A percentile compares a stretch with the other conserved stretches of the same genome.
Conservation (phyloP, 164 flowering plant species). For the Nymphaea colorata region DNA sequence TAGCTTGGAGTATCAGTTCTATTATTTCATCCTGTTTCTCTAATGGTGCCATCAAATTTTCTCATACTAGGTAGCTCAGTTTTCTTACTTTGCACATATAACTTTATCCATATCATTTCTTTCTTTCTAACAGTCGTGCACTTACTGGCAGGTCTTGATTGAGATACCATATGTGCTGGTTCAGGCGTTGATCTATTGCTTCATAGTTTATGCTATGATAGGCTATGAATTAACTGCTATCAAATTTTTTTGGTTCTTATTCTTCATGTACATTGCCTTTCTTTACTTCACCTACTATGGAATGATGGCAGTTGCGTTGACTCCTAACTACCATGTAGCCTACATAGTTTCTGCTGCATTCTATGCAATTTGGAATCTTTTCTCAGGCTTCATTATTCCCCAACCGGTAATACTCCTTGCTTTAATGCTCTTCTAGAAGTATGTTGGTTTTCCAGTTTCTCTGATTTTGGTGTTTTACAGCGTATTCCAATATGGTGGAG, state of each 20-base stretch:
- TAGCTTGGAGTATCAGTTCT: too few species aligned
- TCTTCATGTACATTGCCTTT: slow-evolving; percentile 19
- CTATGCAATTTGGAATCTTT: slow-evolving; percentile 20
- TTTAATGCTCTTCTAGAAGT: background rate
- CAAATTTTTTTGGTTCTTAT: slow-evolving; percentile 22
- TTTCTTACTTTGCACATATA: too few species aligned
- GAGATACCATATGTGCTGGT: slow-evolving; percentile 10
- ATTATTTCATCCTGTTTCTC: too few species aligned
- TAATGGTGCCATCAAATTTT: too few species aligned
- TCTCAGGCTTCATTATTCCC: slow-evolving; percentile 24
- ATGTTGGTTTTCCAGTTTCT: background rate
- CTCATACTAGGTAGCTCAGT: too few species aligned
- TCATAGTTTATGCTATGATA: slow-evolving; percentile 11
- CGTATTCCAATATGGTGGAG: slow-evolving; percentile 8
- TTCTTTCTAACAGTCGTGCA: background rate
- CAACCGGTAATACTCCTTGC: slow-evolving; percentile 14
- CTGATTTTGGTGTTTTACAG: background rate
- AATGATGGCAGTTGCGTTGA: slow-evolving; percentile 21
- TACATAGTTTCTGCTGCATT: slow-evolving; percentile 21
- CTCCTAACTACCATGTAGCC: slow-evolving; percentile 18
- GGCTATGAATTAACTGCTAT: slow-evolving; percentile 15
- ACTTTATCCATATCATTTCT: background rate
- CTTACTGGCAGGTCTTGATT: slow-evolving; percentile 6
- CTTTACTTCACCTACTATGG: slow-evolving; percentile 20
- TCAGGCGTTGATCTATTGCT: slow-evolving; percentile 4